Base-by-base conservation (phyloP, 1,139 yeast species). In the Blastobotrys buckinghamii region DNA sequence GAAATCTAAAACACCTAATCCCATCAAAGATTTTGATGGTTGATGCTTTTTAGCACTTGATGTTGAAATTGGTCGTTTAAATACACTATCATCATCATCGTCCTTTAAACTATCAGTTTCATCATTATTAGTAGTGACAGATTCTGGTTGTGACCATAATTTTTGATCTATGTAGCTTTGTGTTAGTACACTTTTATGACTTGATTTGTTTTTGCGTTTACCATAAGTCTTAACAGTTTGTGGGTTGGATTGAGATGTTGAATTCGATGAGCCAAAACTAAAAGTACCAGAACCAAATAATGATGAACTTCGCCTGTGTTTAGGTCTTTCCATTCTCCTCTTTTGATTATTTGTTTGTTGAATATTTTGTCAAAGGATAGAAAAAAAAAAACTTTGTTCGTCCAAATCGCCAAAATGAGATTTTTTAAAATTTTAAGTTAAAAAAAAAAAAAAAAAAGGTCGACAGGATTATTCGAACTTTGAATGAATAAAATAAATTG, bases 141-240 rank as follows among this genome's bases (percentile, higher is more conserved):
- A 4, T 37, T 51, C 55, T 4, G 55, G 50, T 41, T 53, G 55
- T 34, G 50, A 50, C 62, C 62, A 59, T 15, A 54, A 53, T 48
- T 54, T 54, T 32, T 53, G 53, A 22, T 55, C 60, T 17, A 51
- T 46, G 29, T 56, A 57, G 16, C 55, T 49, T 47, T 53, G 58
- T n/a, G 58, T 49, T 44, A 58, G 40, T 7, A 50, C 53, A 9
- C 59, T 53, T 33, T 53, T 51, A 42, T 54, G 59, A 20, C 38
- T 40, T 19, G 51, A 34, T 30, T 45, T 51, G 16, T 16, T 29
- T 30, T 49, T 43, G 29, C 54, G 51, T 44, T 55, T 56, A 32
- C 61, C 60, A 46, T 57, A 57, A 2, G 60, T 56, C 35, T 55
- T n/a, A n/a, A n/a, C n/a, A n/a, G n/a, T n/a, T 50, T 42, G 26